A percentile compares a stretch with the other conserved stretches of the same genome.
These are phyloP conservation scores for Entoloma clypeatum DNA, from an alignment of 1,284 basidiomycete species.

Conservation along the genomic window DNA sequence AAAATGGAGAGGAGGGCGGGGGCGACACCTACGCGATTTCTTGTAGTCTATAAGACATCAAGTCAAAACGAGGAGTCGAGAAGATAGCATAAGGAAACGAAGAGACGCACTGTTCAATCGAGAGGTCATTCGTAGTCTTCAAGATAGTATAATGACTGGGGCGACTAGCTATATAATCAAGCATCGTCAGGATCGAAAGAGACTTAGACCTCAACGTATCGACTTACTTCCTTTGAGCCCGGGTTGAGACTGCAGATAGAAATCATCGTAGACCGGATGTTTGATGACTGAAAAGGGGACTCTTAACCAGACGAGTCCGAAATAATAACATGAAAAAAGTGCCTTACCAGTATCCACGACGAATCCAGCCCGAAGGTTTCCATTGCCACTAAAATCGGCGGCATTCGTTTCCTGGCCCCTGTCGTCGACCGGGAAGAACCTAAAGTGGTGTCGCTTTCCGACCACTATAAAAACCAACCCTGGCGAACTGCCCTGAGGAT, in stretches of 20 bases:
- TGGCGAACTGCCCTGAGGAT: constrained; percentile 14
- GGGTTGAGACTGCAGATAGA: constrained; percentile 33
- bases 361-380: constrained; percentile 29
- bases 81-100: constrained; percentile 7
- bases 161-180: constrained; percentile 23
- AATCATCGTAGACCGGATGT: constrained; percentile 28
- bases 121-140: constrained; percentile 14
- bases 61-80: background rate
- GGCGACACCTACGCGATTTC: constrained; percentile 17
- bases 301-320: background rate
- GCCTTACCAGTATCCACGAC: constrained; percentile 27
- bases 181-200: background rate
- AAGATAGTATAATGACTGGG: constrained; percentile 32
- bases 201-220: constrained; percentile 4
- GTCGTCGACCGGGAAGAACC: constrained; percentile 34
- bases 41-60: constrained; percentile 15
- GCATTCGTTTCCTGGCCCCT: constrained; percentile 6
- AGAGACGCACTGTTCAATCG: constrained; percentile 17
- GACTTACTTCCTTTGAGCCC: constrained; percentile 34
- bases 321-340: background rate
- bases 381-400: constrained; percentile 22
- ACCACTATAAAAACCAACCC: constrained; percentile 33
- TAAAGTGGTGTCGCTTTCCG: constrained; percentile 35
- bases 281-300: constrained; percentile 20
- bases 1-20: background rate